phyloP scores from a whole-genome alignment of 768 basidiomycete genomes.

The Mycena venus region DNA sequence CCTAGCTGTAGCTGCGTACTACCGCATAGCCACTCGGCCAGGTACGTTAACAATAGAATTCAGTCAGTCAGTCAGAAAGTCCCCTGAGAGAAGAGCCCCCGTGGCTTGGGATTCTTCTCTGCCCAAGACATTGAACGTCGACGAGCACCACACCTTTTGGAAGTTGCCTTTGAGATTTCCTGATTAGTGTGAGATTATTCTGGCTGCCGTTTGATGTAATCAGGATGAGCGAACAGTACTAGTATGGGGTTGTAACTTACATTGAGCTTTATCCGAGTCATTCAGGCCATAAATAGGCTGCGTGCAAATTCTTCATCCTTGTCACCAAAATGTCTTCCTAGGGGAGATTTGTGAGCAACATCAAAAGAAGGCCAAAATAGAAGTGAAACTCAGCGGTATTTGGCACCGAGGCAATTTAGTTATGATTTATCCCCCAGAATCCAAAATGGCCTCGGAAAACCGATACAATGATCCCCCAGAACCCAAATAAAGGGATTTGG shows the following conservation, averaged over 20 bases:
- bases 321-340: not conserved
- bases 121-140: not conserved
- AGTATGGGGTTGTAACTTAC: no score
- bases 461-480: no score
- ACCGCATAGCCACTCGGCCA: no score
- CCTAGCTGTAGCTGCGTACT: no score
- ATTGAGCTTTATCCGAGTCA: no score
- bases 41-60: no score
- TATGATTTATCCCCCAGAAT: slow-evolving; percentile 1
- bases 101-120: not conserved
- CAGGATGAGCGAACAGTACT: no score
- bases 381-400: not conserved
- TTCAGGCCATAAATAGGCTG: no score
- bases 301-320: not conserved
- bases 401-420: slow-evolving; percentile 2
- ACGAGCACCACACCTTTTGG: not conserved
- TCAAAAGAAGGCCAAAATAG: not conserved
- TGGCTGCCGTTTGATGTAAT: no score
- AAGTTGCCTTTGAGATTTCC: not conserved
- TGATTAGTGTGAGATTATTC: not conserved
- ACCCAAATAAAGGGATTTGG: not conserved
- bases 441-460: no score
- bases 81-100: no score
- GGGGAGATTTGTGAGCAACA: slow-evolving; percentile 4
- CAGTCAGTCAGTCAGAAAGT: no score